Base-by-base conservation (phyloP, 2,329 filamentous ascomycete genomes). In the Periconia sp. region DNA sequence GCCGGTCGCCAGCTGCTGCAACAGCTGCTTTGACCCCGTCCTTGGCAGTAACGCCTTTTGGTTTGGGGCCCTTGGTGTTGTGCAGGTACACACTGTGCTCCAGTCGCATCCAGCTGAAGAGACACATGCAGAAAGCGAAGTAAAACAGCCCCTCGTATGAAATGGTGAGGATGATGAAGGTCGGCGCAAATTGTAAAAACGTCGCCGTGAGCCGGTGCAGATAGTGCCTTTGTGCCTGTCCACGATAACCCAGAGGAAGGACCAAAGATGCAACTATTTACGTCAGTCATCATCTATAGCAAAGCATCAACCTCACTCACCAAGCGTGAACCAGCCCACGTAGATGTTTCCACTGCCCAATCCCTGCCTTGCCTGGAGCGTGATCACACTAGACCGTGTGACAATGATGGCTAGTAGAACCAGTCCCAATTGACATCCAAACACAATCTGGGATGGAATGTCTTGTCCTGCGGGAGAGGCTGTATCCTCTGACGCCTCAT, bases 101-200 rank as follows among this genome's bases (percentile, higher is more conserved):
- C 1, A 99, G 81, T n/a, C 87, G 86, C 33, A 97, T 90, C 94
- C 94, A 99, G 51, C 87, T 86, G 48, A 96, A 81, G 6, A 99
- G 78, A 19, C 88, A 90, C 50, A 89, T 79, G 67, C 87, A 92
- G 74, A 97, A 99, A 11, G 88, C 86, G 55, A 97, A 85, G 74
- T 97, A 99, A 74, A 99, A 99, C 2, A 99, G 81, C 0, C 93
- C 93, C 74, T 99, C 94, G 76, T 96, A 99, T 0, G 93, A 97
- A 63, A 97, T 97, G 8, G 92, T 96, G 47, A 99, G 84, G 66
- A 99, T 93, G 69, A 99, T 89, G 74, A 97, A 99, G 1, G 89
- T 89, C 0, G 94, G 94, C 0, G 93, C 89, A 70, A 95, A 97
- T 6, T 92, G 90, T 46, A 99, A 81, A 77, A 97, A 99, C 50